Evolutionary conservation across 495 filamentous ascomycete genomes (phyloP), one percentile per base, ranked within the genome.

Genomic region (Tuber umbilicatum): DNA sequence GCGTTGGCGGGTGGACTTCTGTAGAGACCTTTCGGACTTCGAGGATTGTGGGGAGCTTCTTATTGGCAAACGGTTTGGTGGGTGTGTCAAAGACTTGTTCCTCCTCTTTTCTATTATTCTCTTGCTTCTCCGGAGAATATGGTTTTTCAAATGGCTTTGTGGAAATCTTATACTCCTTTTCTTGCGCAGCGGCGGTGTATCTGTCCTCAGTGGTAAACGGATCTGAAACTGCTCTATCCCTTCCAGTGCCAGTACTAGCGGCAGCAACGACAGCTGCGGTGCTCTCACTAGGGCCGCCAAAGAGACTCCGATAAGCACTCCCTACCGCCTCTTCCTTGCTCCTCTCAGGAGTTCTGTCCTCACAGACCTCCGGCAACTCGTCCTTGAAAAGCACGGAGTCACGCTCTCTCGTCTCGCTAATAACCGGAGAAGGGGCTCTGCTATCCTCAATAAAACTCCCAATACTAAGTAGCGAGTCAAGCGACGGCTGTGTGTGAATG

Each of bases 401-500:
- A 27, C 71, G 73, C 21, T 71, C 68, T 23, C 70, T 40, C n/a
- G 76, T 72, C 72, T 70, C 68, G 70, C 73, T 70, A n/a, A 72
- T 43, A 50, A 39, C 38, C 42, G 75, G 68, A 43, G 76, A 78
- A 37, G 75, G 43, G 69, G 42, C 39, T 27, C 77, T 60, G 38
- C 73, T 69, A 69, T 43, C 50, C 42, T 71, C 50, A 40, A 74
- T 35, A 60, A 78, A 55, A 37, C 75, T 79, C 55, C 19, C 78
- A 70, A 64, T 64, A 64, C 55, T 64, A 64, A 64, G 55, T 35
- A 81, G 79, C 41, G 79, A 81, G 45, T 81, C 78, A 75, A 50
- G 71, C 41, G 78, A 81, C 23, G 73, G 42, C 72, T 80, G 79
- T n/a, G 74, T 40, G 50, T 74, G 74, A 23, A 81, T 70, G 43